Evolutionary conservation across 2,329 filamentous ascomycete genomes (phyloP), one percentile per base, ranked within the genome.

Genomic region (Pseudopyricularia javanii): DNA sequence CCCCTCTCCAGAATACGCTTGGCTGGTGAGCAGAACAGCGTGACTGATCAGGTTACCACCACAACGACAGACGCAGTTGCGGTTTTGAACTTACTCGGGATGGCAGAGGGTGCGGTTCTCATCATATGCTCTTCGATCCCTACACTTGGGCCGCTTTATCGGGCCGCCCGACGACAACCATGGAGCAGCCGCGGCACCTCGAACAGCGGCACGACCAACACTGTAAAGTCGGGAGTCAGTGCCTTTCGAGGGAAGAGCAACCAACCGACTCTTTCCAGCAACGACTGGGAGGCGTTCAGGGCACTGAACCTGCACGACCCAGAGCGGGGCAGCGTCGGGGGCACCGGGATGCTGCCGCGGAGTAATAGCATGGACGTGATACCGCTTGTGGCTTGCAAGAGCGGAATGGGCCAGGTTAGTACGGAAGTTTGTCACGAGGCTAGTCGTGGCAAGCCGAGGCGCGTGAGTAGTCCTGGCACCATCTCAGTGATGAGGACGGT

Each of bases 51-150:
- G n/a, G n/a, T n/a, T 5, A 30, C 2, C 24, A 17, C 24, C 32
- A 12, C 56, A 9, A 59, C n/a, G 7, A 49, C 52, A 62, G 61
- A 58, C 30, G 58, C 62, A 12, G 54, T 60, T 1, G 57, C 56
- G 14, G 62, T 61, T 30, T 60, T 64, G 8, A 56, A 59, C 40
- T 62, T 62, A 24, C 54, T 63, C 11, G 62, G 61, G 37, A 58
- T 62, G 43, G 56, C 59, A 24, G 59, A 62, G 17, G 48, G 48
- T 32, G 33, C 30, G 28, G 33, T 50, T 3, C 32, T 50, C 9
- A 59, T 66, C 51, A 61, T 64, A 53, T 61, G 62, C 30, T 59
- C 63, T 32, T 64, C 59, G 37, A 56, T 64, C 6, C 64, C 64
- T 11, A 60, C 62, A 11, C 55, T 65, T 6, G 61, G 59, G 8